A percentile compares a stretch with the other conserved stretches of the same genome.
phyloP scores from a whole-genome alignment of 2,329 filamentous ascomycete genomes.

The Geosmithia flava region DNA sequence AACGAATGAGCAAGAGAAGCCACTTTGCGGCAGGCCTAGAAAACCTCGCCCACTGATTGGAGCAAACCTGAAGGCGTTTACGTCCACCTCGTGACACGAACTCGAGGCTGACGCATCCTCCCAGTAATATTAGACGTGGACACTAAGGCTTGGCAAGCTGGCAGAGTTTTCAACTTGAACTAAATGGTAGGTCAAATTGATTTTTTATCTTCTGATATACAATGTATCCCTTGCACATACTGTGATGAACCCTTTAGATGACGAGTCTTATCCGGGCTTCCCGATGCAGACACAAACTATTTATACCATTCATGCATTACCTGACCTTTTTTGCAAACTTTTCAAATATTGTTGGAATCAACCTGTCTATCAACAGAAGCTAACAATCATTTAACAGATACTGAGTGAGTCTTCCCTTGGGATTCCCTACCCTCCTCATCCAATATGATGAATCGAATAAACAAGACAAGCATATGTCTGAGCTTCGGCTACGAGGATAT shows the following conservation, averaged over 20 bases:
- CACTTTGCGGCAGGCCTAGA: constrained; percentile 97
- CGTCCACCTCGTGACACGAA: neutral
- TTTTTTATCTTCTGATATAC: neutral
- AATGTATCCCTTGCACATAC: neutral
- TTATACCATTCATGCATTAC: constrained; percentile 63
- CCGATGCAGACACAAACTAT: constrained; percentile 55
- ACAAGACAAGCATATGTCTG: constrained; percentile 96
- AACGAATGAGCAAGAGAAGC: constrained; percentile 66
- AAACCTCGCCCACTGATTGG: constrained; percentile 96
- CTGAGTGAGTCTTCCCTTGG: constrained; percentile 11
- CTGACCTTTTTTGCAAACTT: constrained; percentile 19
- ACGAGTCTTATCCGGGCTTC: constrained; percentile 68
- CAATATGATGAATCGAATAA: constrained; percentile 70
- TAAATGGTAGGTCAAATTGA: constrained; percentile 1
- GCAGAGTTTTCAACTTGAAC: neutral
- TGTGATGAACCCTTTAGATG: constrained; percentile 45
- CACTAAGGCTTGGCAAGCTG: neutral
- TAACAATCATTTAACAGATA: constrained; percentile 1
- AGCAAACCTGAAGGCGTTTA: neutral
- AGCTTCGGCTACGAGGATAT: constrained; percentile 44
- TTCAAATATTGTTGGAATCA: neutral
- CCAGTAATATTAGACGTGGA: neutral
- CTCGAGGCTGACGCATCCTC: neutral
- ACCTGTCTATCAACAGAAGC: constrained; percentile 1
- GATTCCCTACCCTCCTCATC: constrained; percentile 6